Conservation (phyloP, 768 basidiomycete species). For the Tylopilus sp. region DNA sequence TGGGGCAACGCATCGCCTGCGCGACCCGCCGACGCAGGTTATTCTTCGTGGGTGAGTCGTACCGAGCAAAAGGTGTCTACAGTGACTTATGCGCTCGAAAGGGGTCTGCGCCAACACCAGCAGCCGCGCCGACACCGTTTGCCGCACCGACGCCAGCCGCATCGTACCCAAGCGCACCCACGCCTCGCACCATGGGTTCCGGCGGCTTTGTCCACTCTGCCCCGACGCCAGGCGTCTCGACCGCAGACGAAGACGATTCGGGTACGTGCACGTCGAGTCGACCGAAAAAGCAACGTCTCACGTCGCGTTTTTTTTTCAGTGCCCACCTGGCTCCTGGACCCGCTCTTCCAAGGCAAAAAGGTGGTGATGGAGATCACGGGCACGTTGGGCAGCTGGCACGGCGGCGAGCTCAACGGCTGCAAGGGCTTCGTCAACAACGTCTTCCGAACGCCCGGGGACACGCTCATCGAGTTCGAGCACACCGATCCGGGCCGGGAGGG, state of each 20-base stretch:
- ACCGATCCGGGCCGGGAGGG: slow-evolving; percentile 32
- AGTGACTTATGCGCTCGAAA: slow-evolving; percentile 1
- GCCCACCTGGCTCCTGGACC: slow-evolving; percentile 28
- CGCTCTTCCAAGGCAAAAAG: slow-evolving; percentile 25
- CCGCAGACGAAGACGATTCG: slow-evolving; percentile 28
- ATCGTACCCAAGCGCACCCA: slow-evolving; percentile 30
- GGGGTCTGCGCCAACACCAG: slow-evolving; percentile 38
- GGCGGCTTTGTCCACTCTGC: slow-evolving; percentile 23
- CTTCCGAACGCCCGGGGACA: slow-evolving; percentile 27
- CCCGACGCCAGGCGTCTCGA: slow-evolving; percentile 29
- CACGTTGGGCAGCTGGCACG: slow-evolving; percentile 26
- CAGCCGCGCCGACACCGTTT: slow-evolving; percentile 39
- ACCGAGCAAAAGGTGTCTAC: slow-evolving; percentile 20
- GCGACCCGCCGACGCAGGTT: slow-evolving; percentile 30
- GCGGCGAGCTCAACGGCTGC: slow-evolving; percentile 27
- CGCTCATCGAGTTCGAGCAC: slow-evolving; percentile 27
- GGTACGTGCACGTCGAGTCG: slow-evolving; percentile 16
- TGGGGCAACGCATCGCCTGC: slow-evolving; percentile 33
- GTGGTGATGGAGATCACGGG: slow-evolving; percentile 28
- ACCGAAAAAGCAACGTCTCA: slow-evolving; percentile 14
- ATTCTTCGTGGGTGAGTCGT: slow-evolving; percentile 33
- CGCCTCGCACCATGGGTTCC: slow-evolving; percentile 30
- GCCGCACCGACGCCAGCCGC: slow-evolving; percentile 30
- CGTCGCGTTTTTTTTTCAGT: slow-evolving; percentile 19
- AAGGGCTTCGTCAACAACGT: slow-evolving; percentile 28